Evolutionary conservation across 257 asterid species (phyloP).

Genomic region (Jacaranda mimosifolia): DNA sequence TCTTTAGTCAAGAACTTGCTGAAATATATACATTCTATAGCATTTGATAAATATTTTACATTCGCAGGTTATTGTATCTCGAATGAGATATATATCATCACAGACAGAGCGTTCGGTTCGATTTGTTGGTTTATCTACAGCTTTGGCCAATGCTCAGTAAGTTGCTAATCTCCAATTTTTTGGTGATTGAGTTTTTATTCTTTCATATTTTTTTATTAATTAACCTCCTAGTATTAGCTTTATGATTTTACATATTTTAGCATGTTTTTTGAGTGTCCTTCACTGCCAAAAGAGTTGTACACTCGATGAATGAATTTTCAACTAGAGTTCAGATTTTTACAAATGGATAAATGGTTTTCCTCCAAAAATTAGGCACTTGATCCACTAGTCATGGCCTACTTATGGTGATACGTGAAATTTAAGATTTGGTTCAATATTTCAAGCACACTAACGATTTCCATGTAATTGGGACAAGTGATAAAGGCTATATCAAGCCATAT

Average conservation of each 20-base stretch:
- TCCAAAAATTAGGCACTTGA: background rate
- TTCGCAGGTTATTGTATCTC: slow-evolving; percentile 91
- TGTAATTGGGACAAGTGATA: background rate
- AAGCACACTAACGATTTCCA: background rate
- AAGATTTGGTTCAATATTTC: background rate
- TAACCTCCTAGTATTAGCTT: background rate
- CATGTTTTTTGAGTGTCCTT: slow-evolving; percentile 11
- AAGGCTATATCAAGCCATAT: background rate
- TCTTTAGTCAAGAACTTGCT: slow-evolving; percentile 13
- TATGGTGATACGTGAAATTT: background rate
- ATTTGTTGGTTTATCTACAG: slow-evolving; percentile 97
- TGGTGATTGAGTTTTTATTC: slow-evolving; percentile 5
- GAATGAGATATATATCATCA: slow-evolving; percentile 99
- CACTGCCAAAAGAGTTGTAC: slow-evolving; percentile 16
- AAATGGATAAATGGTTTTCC: slow-evolving; percentile 16
- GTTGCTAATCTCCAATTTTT: slow-evolving; percentile 35
- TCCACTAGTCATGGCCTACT: background rate
- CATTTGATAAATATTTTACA: slow-evolving; percentile 23
- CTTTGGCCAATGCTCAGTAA: slow-evolving; percentile 96
- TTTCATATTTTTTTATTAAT: background rate
- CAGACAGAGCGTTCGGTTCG: slow-evolving; percentile 92
- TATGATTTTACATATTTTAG: slow-evolving; percentile 20
- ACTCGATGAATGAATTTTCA: background rate
- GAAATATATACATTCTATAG: slow-evolving; percentile 20
- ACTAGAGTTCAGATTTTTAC: slow-evolving; percentile 5